Percentiles rank a stretch among this genome's conserved stretches.
phyloP scores from a whole-genome alignment of 164 flowering plant genomes.

The Stephania cephalantha region DNA sequence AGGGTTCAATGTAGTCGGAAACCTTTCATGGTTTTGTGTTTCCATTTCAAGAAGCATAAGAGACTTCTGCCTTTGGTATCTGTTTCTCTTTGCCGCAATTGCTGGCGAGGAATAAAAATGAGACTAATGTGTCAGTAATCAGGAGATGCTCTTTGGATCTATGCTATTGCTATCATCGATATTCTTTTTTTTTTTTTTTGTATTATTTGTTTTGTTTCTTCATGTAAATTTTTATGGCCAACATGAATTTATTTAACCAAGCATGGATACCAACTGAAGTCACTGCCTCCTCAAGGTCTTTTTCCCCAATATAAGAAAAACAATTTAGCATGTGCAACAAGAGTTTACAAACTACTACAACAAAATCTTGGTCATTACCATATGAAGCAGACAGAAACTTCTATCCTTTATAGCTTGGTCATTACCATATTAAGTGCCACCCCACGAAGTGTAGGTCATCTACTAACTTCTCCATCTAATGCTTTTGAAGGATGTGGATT shows the following conservation, averaged over 20 bases:
- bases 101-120: slow-evolving; percentile 40
- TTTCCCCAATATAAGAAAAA: no score
- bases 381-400: not conserved
- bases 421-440: no score
- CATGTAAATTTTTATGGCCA: not conserved
- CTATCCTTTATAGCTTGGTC: not conserved
- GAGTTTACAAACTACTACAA: not conserved
- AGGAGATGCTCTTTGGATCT: no score
- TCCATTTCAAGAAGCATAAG: slow-evolving; percentile 96
- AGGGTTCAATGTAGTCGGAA: slow-evolving; percentile 50
- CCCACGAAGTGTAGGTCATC: not conserved
- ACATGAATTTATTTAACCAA: not conserved
- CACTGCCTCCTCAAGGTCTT: no score
- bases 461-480: no score
- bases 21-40: slow-evolving; percentile 73
- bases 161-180: no score
- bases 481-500: not conserved
- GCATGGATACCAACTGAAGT: not conserved
- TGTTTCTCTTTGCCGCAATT: slow-evolving; percentile 85
- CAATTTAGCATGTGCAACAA: not conserved
- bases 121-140: slow-evolving; percentile 1
- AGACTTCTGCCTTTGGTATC: slow-evolving; percentile 89
- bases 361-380: not conserved
- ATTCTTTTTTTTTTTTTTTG: no score
- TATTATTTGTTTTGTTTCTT: no score